These are phyloP conservation scores for Ceratocystis smalleyi DNA, from an alignment of 2,329 filamentous ascomycete genomes.

Conservation along the genomic window DNA sequence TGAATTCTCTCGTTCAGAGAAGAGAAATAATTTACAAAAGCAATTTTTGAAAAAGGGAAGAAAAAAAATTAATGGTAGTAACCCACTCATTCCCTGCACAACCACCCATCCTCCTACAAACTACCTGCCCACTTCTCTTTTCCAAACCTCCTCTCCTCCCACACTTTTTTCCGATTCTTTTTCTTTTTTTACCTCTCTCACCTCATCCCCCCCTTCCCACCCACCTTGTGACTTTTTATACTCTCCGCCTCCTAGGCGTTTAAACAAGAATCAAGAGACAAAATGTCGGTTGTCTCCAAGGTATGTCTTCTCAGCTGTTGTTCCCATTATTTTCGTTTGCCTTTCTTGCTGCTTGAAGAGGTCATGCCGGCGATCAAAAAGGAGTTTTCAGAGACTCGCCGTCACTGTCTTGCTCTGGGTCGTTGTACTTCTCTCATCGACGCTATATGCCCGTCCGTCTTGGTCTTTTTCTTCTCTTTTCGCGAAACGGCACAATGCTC, in stretches of 20 bases:
- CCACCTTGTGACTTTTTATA: slow-evolving; percentile 18
- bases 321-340: background rate
- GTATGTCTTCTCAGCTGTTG: slow-evolving; percentile 27
- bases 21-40: background rate
- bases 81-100: slow-evolving; percentile 15
- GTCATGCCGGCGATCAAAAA: background rate
- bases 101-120: slow-evolving; percentile 8
- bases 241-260: slow-evolving; percentile 17
- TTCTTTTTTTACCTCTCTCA: slow-evolving; percentile 15
- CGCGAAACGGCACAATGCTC: background rate
- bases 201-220: slow-evolving; percentile 15
- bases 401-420: background rate
- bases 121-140: slow-evolving; percentile 15
- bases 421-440: background rate
- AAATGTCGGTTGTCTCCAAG: slow-evolving; percentile 48
- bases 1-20: too few relatives aligned
- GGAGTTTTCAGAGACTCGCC: too few relatives aligned
- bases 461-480: background rate
- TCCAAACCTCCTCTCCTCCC: slow-evolving; percentile 16
- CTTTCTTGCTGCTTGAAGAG: background rate
- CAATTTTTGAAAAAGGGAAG: slow-evolving; percentile 4
- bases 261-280: slow-evolving; percentile 30
- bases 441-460: background rate
- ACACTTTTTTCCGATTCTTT: slow-evolving; percentile 13
- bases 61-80: slow-evolving; percentile 8